Percentiles rank a stretch among this genome's conserved stretches.
These are phyloP conservation scores for Cyclotella distinguenda DNA, from an alignment of 108 stramenopile genomes.

Conservation along the genomic window DNA sequence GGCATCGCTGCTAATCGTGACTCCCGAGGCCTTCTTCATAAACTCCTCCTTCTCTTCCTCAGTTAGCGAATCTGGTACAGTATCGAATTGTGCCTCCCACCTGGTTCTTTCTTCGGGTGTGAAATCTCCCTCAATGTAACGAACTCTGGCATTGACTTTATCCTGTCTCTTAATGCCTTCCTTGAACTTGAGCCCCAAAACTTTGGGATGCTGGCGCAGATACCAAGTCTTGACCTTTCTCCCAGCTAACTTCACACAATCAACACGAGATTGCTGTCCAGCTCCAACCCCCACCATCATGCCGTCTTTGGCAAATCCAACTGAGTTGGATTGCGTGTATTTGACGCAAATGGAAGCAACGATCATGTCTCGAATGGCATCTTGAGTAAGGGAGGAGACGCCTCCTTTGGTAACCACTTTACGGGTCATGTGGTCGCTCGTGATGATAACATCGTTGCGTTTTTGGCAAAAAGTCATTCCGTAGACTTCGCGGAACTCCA, in stretches of 20 bases:
- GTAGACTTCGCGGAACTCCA: conserved; percentile 98
- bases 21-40: conserved; percentile 75
- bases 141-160: conserved; percentile 97
- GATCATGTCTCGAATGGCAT: conserved; percentile 95
- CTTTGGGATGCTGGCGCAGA: conserved; percentile 97
- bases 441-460: conserved; percentile 89
- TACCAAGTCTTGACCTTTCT: conserved; percentile 97
- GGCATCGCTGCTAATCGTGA: conserved; percentile 93
- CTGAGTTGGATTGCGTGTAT: conserved; percentile 98
- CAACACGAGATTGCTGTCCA: conserved; percentile 98
- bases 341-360: conserved; percentile 97
- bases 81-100: conserved; percentile 89
- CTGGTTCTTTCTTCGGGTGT: conserved; percentile 87
- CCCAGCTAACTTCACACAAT: conserved; percentile 98
- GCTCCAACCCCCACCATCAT: conserved; percentile 99
- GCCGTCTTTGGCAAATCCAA: conserved; percentile 95
- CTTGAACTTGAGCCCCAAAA: conserved; percentile 91
- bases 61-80: conserved; percentile 86
- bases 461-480: conserved; percentile 97
- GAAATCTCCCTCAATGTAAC: conserved; percentile 98
- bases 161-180: conserved; percentile 95
- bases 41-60: conserved; percentile 91
- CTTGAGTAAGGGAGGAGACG: conserved; percentile 67
- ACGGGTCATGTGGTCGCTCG: conserved; percentile 70
- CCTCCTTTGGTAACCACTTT: conserved; percentile 62